Percentiles rank a stretch among this genome's conserved stretches.
Conservation (phyloP, 345 rosid species). For the Pistacia vera region DNA sequence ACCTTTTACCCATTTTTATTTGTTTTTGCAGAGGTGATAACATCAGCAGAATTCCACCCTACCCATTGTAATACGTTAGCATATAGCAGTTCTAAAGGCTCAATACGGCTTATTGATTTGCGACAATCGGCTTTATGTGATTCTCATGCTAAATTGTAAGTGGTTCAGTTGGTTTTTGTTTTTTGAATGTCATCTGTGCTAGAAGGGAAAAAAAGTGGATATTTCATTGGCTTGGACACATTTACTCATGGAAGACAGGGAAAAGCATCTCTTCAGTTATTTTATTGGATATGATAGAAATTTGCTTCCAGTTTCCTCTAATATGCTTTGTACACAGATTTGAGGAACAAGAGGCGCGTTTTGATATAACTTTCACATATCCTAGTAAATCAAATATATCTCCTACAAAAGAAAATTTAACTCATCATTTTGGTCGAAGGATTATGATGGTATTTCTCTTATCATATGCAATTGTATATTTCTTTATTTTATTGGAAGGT, state of each 20-base stretch:
- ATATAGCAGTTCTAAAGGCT: slow-evolving; percentile 99
- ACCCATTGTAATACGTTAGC: slow-evolving; percentile 90
- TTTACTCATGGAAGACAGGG: background rate
- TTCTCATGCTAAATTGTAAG: slow-evolving; percentile 92
- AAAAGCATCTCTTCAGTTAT: background rate
- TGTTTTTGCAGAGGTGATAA: slow-evolving; percentile 87
- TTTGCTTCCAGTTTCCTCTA: background rate
- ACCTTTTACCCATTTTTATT: slow-evolving; percentile 12
- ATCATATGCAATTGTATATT: background rate
- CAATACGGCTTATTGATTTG: slow-evolving; percentile 92
- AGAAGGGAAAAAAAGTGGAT: background rate
- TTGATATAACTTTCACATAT: background rate
- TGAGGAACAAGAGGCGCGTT: slow-evolving; percentile 94
- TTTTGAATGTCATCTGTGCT: background rate
- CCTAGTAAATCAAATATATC: background rate
- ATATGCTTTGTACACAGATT: slow-evolving; percentile 47
- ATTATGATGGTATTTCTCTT: background rate
- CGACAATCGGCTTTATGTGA: slow-evolving; percentile 98
- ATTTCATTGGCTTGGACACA: background rate
- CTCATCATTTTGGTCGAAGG: too few relatives aligned
- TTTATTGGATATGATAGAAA: background rate
- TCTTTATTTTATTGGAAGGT: slow-evolving; percentile 4
- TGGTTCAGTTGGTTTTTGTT: slow-evolving; percentile 16
- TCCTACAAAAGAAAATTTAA: too few relatives aligned
- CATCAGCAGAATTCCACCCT: slow-evolving; percentile 99